phyloP scores from a whole-genome alignment of 108 stramenopile species.

The Cyclotella kingstonii region DNA sequence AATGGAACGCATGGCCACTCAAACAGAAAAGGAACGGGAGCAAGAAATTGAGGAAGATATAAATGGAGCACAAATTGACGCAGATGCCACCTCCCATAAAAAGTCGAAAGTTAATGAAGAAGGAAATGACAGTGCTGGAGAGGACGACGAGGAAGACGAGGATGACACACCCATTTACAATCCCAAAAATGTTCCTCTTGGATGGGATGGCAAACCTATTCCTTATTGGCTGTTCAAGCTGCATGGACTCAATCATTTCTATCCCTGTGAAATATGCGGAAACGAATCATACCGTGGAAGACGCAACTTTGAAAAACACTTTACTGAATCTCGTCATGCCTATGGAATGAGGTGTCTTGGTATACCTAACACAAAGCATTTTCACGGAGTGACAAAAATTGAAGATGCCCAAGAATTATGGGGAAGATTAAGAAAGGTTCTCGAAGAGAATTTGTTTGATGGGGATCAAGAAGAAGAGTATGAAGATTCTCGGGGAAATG shows the following conservation, averaged over 20 bases:
- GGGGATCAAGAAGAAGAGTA: constrained; percentile 92
- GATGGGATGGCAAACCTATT: constrained; percentile 99
- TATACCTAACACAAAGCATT: constrained; percentile 99
- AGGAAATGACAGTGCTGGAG: constrained; percentile 55
- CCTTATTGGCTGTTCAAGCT: constrained; percentile 99
- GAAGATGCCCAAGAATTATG: constrained; percentile 95
- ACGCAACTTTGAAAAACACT: constrained; percentile 93
- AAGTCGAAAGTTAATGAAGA: constrained; percentile 45
- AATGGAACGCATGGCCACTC: constrained; percentile 88
- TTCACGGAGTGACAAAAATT: constrained; percentile 97
- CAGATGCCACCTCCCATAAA: constrained; percentile 16
- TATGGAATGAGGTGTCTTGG: constrained; percentile 97
- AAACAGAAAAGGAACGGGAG: constrained; percentile 90
- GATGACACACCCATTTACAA: constrained; percentile 98
- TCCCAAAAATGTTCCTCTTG: constrained; percentile 96
- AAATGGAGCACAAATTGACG: constrained; percentile 37
- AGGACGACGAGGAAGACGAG: constrained; percentile 85
- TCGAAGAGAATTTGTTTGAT: constrained; percentile 80
- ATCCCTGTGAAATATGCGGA: constrained; percentile 98
- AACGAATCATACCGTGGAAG: constrained; percentile 94
- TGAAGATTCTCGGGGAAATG: constrained; percentile 98
- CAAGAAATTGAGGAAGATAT: constrained; percentile 86
- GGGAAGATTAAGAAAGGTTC: constrained; percentile 70
- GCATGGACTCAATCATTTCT: constrained; percentile 98
- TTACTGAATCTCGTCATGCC: constrained; percentile 95